Conservation (phyloP, 805 yeast species). For the Candida ficus region DNA sequence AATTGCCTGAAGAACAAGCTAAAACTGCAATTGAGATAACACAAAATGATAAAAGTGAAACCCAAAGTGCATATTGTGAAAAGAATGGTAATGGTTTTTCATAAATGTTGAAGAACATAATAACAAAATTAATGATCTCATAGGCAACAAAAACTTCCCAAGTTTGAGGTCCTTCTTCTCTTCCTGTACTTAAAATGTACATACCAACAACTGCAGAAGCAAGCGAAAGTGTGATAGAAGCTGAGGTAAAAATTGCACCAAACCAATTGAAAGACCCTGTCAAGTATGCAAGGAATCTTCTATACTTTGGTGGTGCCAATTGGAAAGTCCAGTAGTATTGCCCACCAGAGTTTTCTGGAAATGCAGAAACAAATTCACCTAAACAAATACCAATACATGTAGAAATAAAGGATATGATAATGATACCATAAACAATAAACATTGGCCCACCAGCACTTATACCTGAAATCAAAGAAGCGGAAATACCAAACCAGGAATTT, state of each 20-base stretch:
- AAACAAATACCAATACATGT: constrained; percentile 44
- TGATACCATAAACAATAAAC: constrained; percentile 50
- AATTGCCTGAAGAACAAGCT: constrained; percentile 47
- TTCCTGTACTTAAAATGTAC: constrained; percentile 31
- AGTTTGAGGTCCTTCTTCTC: constrained; percentile 32
- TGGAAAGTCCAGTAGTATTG: constrained; percentile 56
- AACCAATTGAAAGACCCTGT: constrained; percentile 62
- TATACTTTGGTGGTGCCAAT: constrained; percentile 39
- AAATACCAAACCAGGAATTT: constrained; percentile 57
- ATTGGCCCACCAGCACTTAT: constrained; percentile 56
- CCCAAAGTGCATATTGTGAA: constrained; percentile 44
- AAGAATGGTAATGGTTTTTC: constrained; percentile 47
- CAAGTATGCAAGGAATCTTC: constrained; percentile 40
- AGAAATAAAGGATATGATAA: constrained; percentile 44
- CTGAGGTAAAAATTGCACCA: constrained; percentile 57
- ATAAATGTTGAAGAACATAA: constrained; percentile 45
- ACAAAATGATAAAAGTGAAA: constrained; percentile 47
- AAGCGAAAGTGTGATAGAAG: constrained; percentile 51
- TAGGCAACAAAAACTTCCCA: constrained; percentile 54
- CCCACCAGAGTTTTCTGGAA: constrained; percentile 52
- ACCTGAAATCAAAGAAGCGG: constrained; percentile 51
- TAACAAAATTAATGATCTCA: constrained; percentile 38
- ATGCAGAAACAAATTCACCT: constrained; percentile 48
- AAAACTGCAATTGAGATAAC: constrained; percentile 50
- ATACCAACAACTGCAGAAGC: constrained; percentile 50